Evolutionary conservation across 192 early-diverging fungal species (phyloP).

Genomic region (Coemansia sp.): DNA sequence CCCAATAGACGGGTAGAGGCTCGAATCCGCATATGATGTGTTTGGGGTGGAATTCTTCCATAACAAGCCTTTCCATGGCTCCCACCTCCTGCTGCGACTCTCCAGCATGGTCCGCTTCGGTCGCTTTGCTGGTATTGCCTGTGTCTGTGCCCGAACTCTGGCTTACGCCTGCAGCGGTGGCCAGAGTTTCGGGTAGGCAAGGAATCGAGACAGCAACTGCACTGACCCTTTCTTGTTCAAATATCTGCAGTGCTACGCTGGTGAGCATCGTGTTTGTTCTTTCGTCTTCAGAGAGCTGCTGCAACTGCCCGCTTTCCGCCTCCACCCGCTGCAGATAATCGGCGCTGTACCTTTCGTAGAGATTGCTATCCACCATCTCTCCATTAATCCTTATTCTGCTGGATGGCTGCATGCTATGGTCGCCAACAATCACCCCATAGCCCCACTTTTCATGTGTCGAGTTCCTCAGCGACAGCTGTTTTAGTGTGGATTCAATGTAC

Average conservation of each 20-base stretch:
- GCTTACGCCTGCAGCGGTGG: not conserved
- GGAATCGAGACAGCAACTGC: slow-evolving; percentile 21
- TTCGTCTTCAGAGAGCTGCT: not conserved
- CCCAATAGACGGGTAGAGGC: slow-evolving; percentile 28
- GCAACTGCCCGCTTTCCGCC: slow-evolving; percentile 4
- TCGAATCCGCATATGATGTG: slow-evolving; percentile 41
- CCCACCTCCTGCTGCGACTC: not conserved
- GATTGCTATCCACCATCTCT: slow-evolving; percentile 13
- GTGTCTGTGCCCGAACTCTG: not conserved
- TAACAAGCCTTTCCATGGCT: slow-evolving; percentile 28
- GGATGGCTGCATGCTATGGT: slow-evolving; percentile 19
- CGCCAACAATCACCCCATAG: slow-evolving; percentile 36
- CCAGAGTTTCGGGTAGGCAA: not conserved
- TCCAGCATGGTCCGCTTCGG: not conserved
- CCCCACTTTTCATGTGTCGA: slow-evolving; percentile 14
- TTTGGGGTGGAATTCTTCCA: slow-evolving; percentile 26
- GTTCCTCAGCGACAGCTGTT: slow-evolving; percentile 21
- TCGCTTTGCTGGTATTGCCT: not conserved
- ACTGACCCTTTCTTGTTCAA: slow-evolving; percentile 28
- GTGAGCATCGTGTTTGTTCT: slow-evolving; percentile 15
- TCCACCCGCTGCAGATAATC: slow-evolving; percentile 13
- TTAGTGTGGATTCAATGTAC: slow-evolving; percentile 48
- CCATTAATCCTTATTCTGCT: slow-evolving; percentile 36
- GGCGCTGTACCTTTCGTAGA: slow-evolving; percentile 23
- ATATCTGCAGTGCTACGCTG: slow-evolving; percentile 37